A percentile compares a stretch with the other conserved stretches of the same genome.
Conservation (phyloP, 225 moss, liverwort and hornwort genomes). For the Polytrichum formosum region DNA sequence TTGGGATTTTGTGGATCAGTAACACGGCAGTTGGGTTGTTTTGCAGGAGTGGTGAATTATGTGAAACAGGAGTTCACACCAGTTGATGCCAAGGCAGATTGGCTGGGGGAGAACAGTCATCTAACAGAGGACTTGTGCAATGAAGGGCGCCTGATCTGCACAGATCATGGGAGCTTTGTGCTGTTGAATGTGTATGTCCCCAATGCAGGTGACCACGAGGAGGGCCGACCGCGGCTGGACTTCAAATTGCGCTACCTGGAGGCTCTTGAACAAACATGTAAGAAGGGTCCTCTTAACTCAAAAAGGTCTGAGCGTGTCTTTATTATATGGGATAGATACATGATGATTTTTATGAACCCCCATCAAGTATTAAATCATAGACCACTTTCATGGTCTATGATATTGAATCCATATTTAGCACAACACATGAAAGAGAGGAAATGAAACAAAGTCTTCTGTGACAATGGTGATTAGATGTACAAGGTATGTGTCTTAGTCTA, state of each 20-base stretch:
- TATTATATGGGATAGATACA: no score
- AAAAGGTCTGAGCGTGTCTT: no score
- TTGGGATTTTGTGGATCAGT: background rate
- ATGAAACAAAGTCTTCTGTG: background rate
- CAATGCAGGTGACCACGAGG: conserved; percentile 68
- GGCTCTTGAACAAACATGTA: conserved; percentile 65
- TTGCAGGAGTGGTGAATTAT: conserved; percentile 78
- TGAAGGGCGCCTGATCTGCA: conserved; percentile 70
- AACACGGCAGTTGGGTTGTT: background rate
- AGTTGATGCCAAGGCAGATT: conserved; percentile 71
- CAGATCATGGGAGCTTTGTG: conserved; percentile 82
- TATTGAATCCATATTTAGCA: no score
- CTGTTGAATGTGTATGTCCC: conserved; percentile 80
- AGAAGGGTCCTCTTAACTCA: background rate
- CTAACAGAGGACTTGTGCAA: conserved; percentile 49
- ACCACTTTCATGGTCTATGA: no score
- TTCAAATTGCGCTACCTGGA: conserved; percentile 69
- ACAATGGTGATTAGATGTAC: no score
- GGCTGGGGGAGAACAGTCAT: conserved; percentile 39
- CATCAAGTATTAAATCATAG: no score
- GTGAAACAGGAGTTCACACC: conserved; percentile 62
- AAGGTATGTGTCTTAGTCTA: no score
- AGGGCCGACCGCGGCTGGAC: conserved; percentile 70
- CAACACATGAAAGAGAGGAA: no score
- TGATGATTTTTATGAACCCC: no score